These are phyloP conservation scores for Suillus occidentalis DNA, from an alignment of 768 basidiomycete genomes.

Conservation along the genomic window DNA sequence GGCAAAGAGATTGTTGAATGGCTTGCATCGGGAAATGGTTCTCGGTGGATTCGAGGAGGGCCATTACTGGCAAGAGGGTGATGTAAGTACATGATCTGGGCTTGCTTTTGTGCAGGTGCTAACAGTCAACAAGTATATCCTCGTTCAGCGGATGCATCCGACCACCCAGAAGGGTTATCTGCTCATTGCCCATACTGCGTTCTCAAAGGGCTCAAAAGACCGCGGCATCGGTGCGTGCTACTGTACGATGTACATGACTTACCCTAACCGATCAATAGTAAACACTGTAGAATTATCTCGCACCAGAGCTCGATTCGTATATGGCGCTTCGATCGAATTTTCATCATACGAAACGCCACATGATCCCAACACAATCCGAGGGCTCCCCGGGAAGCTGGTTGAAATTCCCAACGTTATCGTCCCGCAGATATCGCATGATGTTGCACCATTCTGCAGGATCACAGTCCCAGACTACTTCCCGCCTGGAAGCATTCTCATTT, in stretches of 20 bases:
- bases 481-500: slow-evolving; percentile 94
- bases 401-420: slow-evolving; percentile 61
- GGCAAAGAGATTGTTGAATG: slow-evolving; percentile 76
- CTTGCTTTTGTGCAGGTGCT: slow-evolving; percentile 8
- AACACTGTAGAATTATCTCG: slow-evolving; percentile 81
- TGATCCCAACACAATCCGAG: slow-evolving; percentile 57
- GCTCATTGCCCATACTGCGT: slow-evolving; percentile 90
- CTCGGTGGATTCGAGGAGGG: slow-evolving; percentile 86
- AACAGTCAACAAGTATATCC: slow-evolving; percentile 69
- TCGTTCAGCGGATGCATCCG: slow-evolving; percentile 90
- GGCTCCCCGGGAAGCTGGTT: slow-evolving; percentile 68
- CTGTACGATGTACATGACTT: not conserved
- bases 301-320: slow-evolving; percentile 76
- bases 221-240: slow-evolving; percentile 70
- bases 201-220: slow-evolving; percentile 77
- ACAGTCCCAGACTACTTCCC: slow-evolving; percentile 86
- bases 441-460: slow-evolving; percentile 76
- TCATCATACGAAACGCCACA: slow-evolving; percentile 53
- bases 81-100: slow-evolving; percentile 53
- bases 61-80: slow-evolving; percentile 95
- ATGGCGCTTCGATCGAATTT: slow-evolving; percentile 76
- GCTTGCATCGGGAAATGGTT: slow-evolving; percentile 89
- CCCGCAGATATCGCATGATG: slow-evolving; percentile 60
- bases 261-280: slow-evolving; percentile 45
- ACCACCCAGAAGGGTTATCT: slow-evolving; percentile 88